Evolutionary conservation across 2,329 filamentous ascomycete species (phyloP).

Genomic region (Dendryphion nanum): DNA sequence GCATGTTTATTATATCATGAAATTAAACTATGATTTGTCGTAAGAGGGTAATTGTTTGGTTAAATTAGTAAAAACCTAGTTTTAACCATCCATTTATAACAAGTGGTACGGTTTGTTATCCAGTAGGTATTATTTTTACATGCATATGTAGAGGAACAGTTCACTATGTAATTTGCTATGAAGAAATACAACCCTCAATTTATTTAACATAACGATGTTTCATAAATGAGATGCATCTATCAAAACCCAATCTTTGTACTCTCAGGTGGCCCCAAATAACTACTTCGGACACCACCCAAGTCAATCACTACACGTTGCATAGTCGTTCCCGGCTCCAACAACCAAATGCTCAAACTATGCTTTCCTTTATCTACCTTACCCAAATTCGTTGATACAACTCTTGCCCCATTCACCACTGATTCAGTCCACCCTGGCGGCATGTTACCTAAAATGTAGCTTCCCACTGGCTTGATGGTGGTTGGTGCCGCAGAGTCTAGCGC

Average conservation of each 20-base stretch:
- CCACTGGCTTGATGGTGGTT: constrained; percentile 22
- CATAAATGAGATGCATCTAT: neutral
- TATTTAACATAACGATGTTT: neutral
- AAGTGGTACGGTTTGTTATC: too few species aligned
- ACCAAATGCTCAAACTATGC: constrained; percentile 41
- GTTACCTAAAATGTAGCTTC: constrained; percentile 29
- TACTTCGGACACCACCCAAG: constrained; percentile 19
- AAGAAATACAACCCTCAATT: too few species aligned
- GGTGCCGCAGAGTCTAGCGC: constrained; percentile 38
- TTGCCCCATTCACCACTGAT: constrained; percentile 49
- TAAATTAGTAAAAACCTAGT: too few species aligned
- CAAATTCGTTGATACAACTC: constrained; percentile 39
- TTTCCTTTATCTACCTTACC: constrained; percentile 19
- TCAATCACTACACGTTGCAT: constrained; percentile 16
- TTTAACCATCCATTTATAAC: too few species aligned
- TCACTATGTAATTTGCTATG: too few species aligned
- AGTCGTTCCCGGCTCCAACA: constrained; percentile 22
- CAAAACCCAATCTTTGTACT: constrained; percentile 6
- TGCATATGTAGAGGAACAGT: too few species aligned
- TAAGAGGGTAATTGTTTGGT: too few species aligned
- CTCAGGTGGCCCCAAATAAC: constrained; percentile 22
- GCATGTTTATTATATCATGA: too few species aligned
- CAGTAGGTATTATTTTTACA: too few species aligned
- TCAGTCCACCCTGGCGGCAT: constrained; percentile 47
- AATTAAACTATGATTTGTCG: too few species aligned